Evolutionary conservation across 2,329 filamentous ascomycete genomes (phyloP), one percentile per base, ranked within the genome.

Genomic region (Aspergillus uvarum): DNA sequence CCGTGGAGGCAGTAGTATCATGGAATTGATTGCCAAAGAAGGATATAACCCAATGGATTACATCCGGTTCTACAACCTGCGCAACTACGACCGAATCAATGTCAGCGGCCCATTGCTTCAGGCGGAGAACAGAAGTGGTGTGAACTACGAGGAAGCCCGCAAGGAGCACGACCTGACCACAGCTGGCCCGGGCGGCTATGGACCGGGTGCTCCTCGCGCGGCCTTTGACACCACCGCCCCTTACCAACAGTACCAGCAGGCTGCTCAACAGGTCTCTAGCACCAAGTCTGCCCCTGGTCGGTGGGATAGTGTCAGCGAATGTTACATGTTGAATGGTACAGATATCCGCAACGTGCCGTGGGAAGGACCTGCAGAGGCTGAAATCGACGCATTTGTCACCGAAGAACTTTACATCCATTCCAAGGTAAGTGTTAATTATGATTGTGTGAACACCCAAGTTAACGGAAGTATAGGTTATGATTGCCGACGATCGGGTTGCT

Each of bases 11-110:
- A 84, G 97, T 73, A 96, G 92, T 22, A 98, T 99, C 57, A 96
- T 90, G 72, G 92, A 87, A 56, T 85, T 89, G 70, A 87, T 97
- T 59, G 83, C 83, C 61, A 86, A 85, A 21, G 82, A 90, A 66
- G 93, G 91, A 1, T 87, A 93, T 6, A 89, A 97, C 68, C 92
- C 93, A 0, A 84, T 76, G 72, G 77, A 97, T 56, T 86, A 98
- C 77, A 89, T 99, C 48, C 96, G 96, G 74, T 86, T 96, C 74
- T 99, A 97, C 83, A 98, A 98, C 70, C 82, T 99, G 26, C 86
- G 95, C 38, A 93, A 90, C 5, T 99, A 96, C 72, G 95, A 99
- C 74, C 90, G 95, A 4, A 82, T 99, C 60, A 96, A 96, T 60
- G 69, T 72, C 29, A 73, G 73, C 47, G 69, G 66, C 10, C 58